A percentile compares a stretch with the other conserved stretches of the same genome.
These are phyloP conservation scores for Sporothrix pseudoabietina DNA, from an alignment of 2,329 filamentous ascomycete species.

Conservation along the genomic window DNA sequence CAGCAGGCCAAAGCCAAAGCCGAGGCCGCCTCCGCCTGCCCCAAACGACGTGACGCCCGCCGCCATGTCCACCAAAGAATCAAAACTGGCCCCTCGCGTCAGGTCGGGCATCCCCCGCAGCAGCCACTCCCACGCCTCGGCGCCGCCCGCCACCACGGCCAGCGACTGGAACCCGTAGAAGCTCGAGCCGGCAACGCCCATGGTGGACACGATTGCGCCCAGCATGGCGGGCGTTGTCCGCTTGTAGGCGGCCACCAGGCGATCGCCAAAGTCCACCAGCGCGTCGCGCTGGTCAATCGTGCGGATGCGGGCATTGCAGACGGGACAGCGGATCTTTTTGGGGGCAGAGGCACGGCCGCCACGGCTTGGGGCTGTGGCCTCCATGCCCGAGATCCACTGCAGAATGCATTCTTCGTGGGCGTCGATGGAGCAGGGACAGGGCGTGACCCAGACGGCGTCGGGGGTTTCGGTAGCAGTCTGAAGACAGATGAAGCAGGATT, in stretches of 20 bases:
- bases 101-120: constrained; percentile 24
- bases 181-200: constrained; percentile 55
- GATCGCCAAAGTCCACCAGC: constrained; percentile 67
- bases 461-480: constrained; percentile 57
- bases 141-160: constrained; percentile 55
- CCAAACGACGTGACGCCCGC: not conserved
- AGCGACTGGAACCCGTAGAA: constrained; percentile 57
- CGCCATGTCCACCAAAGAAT: not conserved
- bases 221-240: constrained; percentile 64
- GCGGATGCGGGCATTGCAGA: constrained; percentile 81
- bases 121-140: constrained; percentile 49
- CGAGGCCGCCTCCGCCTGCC: not conserved
- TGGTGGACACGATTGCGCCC: constrained; percentile 58
- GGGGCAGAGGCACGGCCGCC: too few species aligned
- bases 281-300: constrained; percentile 74
- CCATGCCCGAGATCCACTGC: constrained; percentile 90
- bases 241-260: constrained; percentile 58
- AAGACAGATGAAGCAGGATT: constrained; percentile 64
- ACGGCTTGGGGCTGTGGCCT: constrained; percentile 50
- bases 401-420: constrained; percentile 89
- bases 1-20: not conserved
- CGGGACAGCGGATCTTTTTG: constrained; percentile 73
- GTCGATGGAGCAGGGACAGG: constrained; percentile 86
- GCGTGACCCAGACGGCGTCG: constrained; percentile 70
- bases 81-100: not conserved